Percentiles rank a stretch among this genome's conserved stretches.
Conservation (phyloP, 495 filamentous ascomycete species). For the Corynascus novoguineensis region DNA sequence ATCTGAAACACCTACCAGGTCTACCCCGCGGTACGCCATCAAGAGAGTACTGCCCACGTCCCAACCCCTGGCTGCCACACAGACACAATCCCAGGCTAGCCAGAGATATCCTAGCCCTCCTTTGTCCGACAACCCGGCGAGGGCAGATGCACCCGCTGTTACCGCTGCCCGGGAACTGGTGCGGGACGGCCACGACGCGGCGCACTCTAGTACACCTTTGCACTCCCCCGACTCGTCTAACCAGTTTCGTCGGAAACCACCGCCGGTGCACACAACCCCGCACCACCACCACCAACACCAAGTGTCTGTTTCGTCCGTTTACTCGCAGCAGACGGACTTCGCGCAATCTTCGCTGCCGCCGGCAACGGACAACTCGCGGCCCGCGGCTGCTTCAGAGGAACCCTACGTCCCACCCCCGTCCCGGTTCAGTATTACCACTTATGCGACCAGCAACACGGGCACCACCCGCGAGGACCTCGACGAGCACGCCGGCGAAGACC, state of each 20-base stretch:
- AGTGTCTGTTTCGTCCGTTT: slow-evolving; percentile 35
- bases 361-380: slow-evolving; percentile 22
- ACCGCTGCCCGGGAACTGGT: slow-evolving; percentile 27
- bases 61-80: slow-evolving; percentile 23
- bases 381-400: slow-evolving; percentile 22
- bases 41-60: slow-evolving; percentile 22
- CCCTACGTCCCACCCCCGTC: slow-evolving; percentile 52
- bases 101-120: slow-evolving; percentile 36
- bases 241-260: slow-evolving; percentile 38
- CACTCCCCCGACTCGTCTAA: slow-evolving; percentile 30
- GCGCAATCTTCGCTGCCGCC: slow-evolving; percentile 19
- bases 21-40: slow-evolving; percentile 25
- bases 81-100: slow-evolving; percentile 14
- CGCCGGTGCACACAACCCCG: slow-evolving; percentile 26
- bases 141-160: slow-evolving; percentile 23
- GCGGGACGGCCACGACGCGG: slow-evolving; percentile 15
- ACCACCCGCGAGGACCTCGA: slow-evolving; percentile 53
- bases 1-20: slow-evolving; percentile 27
- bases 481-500: slow-evolving; percentile 26
- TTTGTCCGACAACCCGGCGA: slow-evolving; percentile 25
- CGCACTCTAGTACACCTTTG: slow-evolving; percentile 14
- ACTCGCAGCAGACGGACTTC: slow-evolving; percentile 30
- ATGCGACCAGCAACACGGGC: slow-evolving; percentile 52
- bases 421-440: slow-evolving; percentile 70
- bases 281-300: slow-evolving; percentile 28